Percentiles rank a stretch among this genome's conserved stretches.
Evolutionary conservation across 495 filamentous ascomycete species (phyloP).

Genomic region (Niebla homalea): DNA sequence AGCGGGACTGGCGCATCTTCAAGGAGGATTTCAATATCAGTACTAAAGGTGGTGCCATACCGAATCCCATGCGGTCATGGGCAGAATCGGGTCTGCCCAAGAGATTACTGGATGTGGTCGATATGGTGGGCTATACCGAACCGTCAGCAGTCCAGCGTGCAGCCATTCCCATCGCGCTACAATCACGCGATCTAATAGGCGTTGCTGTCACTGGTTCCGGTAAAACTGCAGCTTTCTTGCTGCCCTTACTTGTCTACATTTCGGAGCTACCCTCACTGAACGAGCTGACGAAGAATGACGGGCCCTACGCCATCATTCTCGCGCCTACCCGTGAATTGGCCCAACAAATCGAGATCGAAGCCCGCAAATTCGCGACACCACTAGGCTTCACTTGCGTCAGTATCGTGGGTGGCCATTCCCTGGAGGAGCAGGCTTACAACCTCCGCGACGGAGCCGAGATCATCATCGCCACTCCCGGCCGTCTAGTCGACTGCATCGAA

Average conservation of each 20-base stretch:
- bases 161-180: slow-evolving; percentile 88
- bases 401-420: slow-evolving; percentile 90
- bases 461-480: slow-evolving; percentile 94
- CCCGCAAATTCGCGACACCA: slow-evolving; percentile 81
- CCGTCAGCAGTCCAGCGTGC: slow-evolving; percentile 88
- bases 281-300: slow-evolving; percentile 85
- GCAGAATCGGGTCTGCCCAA: slow-evolving; percentile 70
- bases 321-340: slow-evolving; percentile 97
- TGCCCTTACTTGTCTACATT: slow-evolving; percentile 94
- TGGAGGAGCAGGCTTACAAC: slow-evolving; percentile 90
- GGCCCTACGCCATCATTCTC: slow-evolving; percentile 90
- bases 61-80: slow-evolving; percentile 96
- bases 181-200: slow-evolving; percentile 88
- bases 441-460: slow-evolving; percentile 95
- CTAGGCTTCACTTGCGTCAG: slow-evolving; percentile 92
- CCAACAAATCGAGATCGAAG: slow-evolving; percentile 93
- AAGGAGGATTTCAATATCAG: slow-evolving; percentile 98
- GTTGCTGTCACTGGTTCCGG: slow-evolving; percentile 97
- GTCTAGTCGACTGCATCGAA: slow-evolving; percentile 94
- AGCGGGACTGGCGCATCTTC: slow-evolving; percentile 98
- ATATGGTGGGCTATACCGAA: slow-evolving; percentile 81
- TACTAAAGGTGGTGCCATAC: slow-evolving; percentile 81
- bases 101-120: slow-evolving; percentile 69
- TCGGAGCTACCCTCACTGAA: slow-evolving; percentile 75
- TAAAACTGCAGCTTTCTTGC: slow-evolving; percentile 92